Evolutionary conservation across 371 early-diverging fungal genomes (phyloP).

Genomic region (Coemansia sp.): DNA sequence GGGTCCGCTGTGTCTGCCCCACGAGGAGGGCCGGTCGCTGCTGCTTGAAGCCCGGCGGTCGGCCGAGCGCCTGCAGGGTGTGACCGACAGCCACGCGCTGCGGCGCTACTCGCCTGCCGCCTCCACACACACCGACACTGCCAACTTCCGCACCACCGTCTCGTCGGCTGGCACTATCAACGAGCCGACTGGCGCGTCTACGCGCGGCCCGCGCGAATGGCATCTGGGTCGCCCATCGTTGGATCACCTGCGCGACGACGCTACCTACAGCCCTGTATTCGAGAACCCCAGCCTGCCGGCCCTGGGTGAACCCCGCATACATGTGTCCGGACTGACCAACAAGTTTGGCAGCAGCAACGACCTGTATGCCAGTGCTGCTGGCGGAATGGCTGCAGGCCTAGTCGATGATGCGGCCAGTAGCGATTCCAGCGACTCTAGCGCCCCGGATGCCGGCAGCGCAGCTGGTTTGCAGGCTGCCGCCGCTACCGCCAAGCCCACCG

Average conservation of each 20-base stretch:
- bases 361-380: conserved; percentile 1
- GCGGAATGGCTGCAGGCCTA: not conserved
- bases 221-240: conserved; percentile 43
- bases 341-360: conserved; percentile 21
- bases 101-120: conserved; percentile 34
- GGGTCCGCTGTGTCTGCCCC: conserved; percentile 40
- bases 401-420: conserved; percentile 2
- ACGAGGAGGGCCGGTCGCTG: conserved; percentile 43
- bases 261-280: not conserved
- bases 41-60: conserved; percentile 38
- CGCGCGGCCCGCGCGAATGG: conserved; percentile 42
- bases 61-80: conserved; percentile 40
- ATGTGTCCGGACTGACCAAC: not conserved
- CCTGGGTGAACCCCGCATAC: not conserved
- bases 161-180: conserved; percentile 7
- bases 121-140: conserved; percentile 11
- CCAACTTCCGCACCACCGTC: conserved; percentile 18
- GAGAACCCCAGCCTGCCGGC: conserved; percentile 3
- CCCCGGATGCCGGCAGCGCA: conserved; percentile 1
- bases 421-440: conserved; percentile 25
- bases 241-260: conserved; percentile 22
- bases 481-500: conserved; percentile 17
- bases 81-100: not conserved
- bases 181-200: not conserved
- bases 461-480: conserved; percentile 9